Evolutionary conservation across 345 rosid species (phyloP).

Genomic region (Salix dunnii): DNA sequence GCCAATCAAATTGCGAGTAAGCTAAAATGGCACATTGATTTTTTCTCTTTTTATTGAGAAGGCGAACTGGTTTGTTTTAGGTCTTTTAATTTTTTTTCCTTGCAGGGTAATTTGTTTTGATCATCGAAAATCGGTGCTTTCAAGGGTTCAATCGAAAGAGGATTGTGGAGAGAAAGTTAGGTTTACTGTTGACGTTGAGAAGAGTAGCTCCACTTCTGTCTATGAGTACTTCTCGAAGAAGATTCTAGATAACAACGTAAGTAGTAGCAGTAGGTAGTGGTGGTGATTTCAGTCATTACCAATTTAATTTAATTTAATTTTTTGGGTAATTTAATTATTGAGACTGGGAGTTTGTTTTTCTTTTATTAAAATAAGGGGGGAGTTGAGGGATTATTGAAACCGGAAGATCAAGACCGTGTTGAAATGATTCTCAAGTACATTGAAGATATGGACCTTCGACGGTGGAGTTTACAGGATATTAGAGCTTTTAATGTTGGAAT

Average conservation of each 20-base stretch:
- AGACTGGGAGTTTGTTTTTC: not conserved
- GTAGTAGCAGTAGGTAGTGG: slow-evolving; percentile 40
- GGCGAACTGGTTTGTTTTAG: not conserved
- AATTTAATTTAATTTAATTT: not conserved
- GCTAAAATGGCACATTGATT: slow-evolving; percentile 6
- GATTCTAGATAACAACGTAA: slow-evolving; percentile 29
- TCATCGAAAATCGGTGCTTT: slow-evolving; percentile 57
- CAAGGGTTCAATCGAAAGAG: slow-evolving; percentile 22
- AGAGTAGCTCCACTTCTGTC: slow-evolving; percentile 65
- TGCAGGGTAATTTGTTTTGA: slow-evolving; percentile 71
- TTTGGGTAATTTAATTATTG: not conserved
- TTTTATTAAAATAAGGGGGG: slow-evolving; percentile 29
- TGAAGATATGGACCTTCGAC: slow-evolving; percentile 73
- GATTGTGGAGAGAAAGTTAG: slow-evolving; percentile 33
- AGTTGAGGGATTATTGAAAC: slow-evolving; percentile 35
- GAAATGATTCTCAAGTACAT: slow-evolving; percentile 59
- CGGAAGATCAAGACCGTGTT: slow-evolving; percentile 38
- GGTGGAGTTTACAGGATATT: slow-evolving; percentile 61
- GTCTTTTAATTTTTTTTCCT: not conserved
- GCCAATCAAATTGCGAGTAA: slow-evolving; percentile 54
- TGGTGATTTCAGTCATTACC: not conserved
- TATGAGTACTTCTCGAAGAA: slow-evolving; percentile 57
- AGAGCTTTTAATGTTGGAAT: slow-evolving; percentile 59
- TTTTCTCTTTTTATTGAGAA: not conserved
- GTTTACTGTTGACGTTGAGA: slow-evolving; percentile 47